These are phyloP conservation scores for Terana coerulea DNA, from an alignment of 768 basidiomycete species.

Conservation along the genomic window DNA sequence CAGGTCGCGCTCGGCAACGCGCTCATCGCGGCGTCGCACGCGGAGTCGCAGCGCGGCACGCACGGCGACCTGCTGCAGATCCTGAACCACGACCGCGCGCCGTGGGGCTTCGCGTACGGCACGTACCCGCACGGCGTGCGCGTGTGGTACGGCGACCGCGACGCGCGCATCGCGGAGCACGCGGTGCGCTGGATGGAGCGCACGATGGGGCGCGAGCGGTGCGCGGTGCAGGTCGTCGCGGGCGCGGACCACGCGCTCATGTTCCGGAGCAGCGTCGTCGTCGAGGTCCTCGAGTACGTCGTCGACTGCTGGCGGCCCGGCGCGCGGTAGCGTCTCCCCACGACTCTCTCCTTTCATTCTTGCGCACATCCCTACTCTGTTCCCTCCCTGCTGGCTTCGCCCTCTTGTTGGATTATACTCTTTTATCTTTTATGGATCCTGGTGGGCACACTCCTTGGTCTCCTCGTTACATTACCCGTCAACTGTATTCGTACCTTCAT, in stretches of 20 bases:
- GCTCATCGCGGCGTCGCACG: constrained; percentile 90
- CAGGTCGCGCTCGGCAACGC: constrained; percentile 84
- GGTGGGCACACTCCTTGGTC: background rate
- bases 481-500: constrained; percentile 4
- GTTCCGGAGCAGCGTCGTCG: constrained; percentile 85
- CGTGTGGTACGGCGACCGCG: constrained; percentile 91
- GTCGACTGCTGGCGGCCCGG: constrained; percentile 40
- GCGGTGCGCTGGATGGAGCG: constrained; percentile 92
- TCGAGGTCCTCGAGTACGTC: constrained; percentile 77
- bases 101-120: constrained; percentile 88
- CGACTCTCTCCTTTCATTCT: background rate
- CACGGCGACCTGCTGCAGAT: constrained; percentile 91
- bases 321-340: constrained; percentile 10
- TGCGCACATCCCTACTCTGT: background rate
- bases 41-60: constrained; percentile 88
- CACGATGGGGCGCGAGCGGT: constrained; percentile 70
- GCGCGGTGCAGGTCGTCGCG: constrained; percentile 75
- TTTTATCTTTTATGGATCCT: background rate
- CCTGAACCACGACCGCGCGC: constrained; percentile 81
- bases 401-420: constrained; percentile 27
- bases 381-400: constrained; percentile 18
- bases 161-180: constrained; percentile 91
- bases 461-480: background rate
- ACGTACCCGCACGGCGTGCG: constrained; percentile 72
- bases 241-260: constrained; percentile 92